Base-by-base conservation (phyloP, 345 rosid genomes). In the Boechera retrofracta region DNA sequence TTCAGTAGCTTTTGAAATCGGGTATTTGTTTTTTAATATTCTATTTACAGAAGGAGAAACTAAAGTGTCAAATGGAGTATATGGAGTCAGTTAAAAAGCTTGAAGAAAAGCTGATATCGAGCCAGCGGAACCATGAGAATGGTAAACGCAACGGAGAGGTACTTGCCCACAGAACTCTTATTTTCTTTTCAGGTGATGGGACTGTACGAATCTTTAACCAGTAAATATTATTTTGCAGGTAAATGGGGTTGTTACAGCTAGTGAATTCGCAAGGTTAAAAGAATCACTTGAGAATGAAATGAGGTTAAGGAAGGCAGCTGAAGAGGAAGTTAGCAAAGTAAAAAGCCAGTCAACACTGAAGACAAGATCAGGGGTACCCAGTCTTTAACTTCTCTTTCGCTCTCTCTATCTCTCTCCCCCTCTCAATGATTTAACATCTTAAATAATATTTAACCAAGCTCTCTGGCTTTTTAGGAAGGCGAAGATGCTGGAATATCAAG, bases 81-180 rank as follows among this genome's bases (percentile, higher is more conserved):
- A 86, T 89, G 92, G 96, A 91, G 67, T 91, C 99, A 54, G 86
- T 96, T 70, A 93, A 87, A 86, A 88, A 88, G 85, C 89, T 93
- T 59, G 99, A 96, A 77, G 97, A 93, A 77, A 91, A 91, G 84
- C 80, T 91, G 89, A 77, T 79, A 69, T 74, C 84, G 57, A 91
- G 82, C 83, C 91, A 89, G 82, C 83, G 8, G 84, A 89, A 82
- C 84, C 87, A 79, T 74, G 84, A 65, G 54, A 78, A 67, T 69
- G 84, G 84, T 73, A 79, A 73, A 70, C 78, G 75, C 24, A 81
- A 83, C 62, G 84, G 84, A 73, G 89, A 89, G 95, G 95, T 91
- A 79, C 72, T 64, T 60, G 48, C 57, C 39, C 18, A 52, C 51
- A 21, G 7, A 67, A 62, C 61, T 53, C 39, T 33, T 41, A n/a